Evolutionary conservation across 2,329 filamentous ascomycete species (phyloP).

Genomic region (Paracamarosporium sp.): DNA sequence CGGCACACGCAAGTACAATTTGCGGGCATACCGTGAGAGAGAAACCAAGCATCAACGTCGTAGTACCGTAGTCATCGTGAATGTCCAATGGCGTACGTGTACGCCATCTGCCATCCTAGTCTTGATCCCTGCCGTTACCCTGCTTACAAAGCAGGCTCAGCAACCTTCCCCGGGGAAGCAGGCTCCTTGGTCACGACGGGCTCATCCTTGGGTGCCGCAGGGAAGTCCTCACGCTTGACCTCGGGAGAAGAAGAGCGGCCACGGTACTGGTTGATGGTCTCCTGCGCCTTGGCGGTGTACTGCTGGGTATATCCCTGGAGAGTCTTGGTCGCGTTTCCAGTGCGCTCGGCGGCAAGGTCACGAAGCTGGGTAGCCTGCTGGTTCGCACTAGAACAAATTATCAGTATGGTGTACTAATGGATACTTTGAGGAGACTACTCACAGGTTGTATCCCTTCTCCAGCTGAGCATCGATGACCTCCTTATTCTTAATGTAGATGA

Average conservation of each 20-base stretch:
- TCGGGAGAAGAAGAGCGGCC: conserved; percentile 46
- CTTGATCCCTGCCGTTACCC: not conserved
- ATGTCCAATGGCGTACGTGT: conserved; percentile 17
- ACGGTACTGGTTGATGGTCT: conserved; percentile 50
- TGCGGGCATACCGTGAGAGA: conserved; percentile 30
- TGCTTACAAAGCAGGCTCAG: conserved; percentile 36
- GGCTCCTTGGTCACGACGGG: conserved; percentile 19
- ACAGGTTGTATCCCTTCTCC: conserved; percentile 58
- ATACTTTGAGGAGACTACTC: not conserved
- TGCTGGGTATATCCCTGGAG: conserved; percentile 66
- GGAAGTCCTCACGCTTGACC: conserved; percentile 42
- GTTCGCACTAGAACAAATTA: conserved; percentile 45
- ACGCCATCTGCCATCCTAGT: not conserved
- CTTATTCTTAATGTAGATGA: conserved; percentile 70
- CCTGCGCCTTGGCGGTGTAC: conserved; percentile 67
- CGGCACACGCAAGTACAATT: conserved; percentile 29
- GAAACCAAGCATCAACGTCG: conserved; percentile 24
- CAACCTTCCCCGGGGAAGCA: conserved; percentile 13
- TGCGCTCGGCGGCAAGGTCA: conserved; percentile 66
- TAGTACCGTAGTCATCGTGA: conserved; percentile 31
- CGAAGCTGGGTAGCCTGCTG: conserved; percentile 66
- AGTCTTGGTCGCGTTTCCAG: conserved; percentile 63
- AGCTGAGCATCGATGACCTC: conserved; percentile 69
- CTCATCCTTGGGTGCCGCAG: conserved; percentile 34
- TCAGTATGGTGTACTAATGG: not conserved